Base-by-base conservation (phyloP, 208 protist species). In the Trypanosoma mega region DNA sequence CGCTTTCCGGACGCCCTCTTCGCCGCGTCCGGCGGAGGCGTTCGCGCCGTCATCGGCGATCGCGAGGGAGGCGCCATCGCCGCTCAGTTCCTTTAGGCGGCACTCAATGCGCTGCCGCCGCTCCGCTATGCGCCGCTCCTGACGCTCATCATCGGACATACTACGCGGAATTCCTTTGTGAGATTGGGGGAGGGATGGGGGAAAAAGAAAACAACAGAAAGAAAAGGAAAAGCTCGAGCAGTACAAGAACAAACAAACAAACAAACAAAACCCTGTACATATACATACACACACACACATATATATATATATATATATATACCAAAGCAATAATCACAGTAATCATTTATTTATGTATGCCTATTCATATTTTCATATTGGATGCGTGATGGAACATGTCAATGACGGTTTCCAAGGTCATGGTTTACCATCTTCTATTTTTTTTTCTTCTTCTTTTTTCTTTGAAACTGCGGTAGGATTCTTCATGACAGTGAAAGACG, bases 71-170 rank as follows among this genome's bases (percentile, higher is more conserved):
- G 7, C 34, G 24, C 27, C 62, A 16, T 57, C 33, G 47, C 36
- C 60, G 21, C 30, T 33, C 24, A 34, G 16, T 20, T 46, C 26
- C n/a, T 71, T 52, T 16, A 81, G 50, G 18, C 58, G 51, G 23
- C 47, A 55, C 51, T 74, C 59, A 36, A 93, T 78, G 39, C 74
- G 79, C 24, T 45, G 27, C 3, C 82, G 74, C 34, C 83, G 82
- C 51, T 78, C 79, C 2, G 53, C 63, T 16, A 93, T 76, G 59
- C 83, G 82, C 65, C 82, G 39, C 39, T 90, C 78, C 74, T 71
- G 71, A 43, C 29, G 65, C 23, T 43, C 48, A 43, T 75, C 74
- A 3, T 26, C 29, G 21, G 21, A 33, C 51, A 37, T 45, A 18
- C 9, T 45, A 55, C 29, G 7, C 16, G 37, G 36, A 16, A 23